Percentiles rank a stretch among this genome's conserved stretches.
Evolutionary conservation across 306 rosid species (phyloP).

Genomic region (Malus sieversii): DNA sequence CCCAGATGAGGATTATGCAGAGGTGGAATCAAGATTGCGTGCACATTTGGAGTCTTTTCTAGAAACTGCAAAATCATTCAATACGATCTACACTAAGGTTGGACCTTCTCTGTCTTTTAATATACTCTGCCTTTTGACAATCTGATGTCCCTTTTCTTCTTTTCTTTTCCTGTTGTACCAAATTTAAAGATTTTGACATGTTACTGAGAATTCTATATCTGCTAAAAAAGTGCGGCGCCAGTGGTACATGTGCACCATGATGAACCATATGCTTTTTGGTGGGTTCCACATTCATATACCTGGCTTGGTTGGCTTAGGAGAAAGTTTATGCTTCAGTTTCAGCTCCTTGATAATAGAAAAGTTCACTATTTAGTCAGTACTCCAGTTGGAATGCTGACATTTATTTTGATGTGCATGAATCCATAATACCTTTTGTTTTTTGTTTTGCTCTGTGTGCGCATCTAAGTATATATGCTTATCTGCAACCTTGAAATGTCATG

Average conservation of each 20-base stretch:
- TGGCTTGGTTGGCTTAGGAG: background rate
- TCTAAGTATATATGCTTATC: background rate
- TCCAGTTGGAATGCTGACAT: background rate
- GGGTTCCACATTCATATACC: background rate
- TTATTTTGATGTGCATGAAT: background rate
- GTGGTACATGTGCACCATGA: background rate
- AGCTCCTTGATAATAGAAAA: background rate
- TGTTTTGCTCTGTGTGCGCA: background rate
- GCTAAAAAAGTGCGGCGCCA: background rate
- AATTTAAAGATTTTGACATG: background rate
- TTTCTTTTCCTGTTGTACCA: background rate
- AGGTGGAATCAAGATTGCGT: constrained; percentile 81
- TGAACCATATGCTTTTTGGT: background rate
- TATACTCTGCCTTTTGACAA: background rate
- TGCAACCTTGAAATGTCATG: background rate
- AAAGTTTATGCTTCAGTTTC: background rate
- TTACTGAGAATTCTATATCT: background rate
- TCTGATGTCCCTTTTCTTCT: background rate
- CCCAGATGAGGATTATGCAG: constrained; percentile 85
- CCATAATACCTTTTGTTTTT: background rate
- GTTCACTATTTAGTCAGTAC: background rate
- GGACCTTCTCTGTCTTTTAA: constrained; percentile 3
- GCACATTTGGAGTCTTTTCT: constrained; percentile 81
- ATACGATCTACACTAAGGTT: constrained; percentile 87
- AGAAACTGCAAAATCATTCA: constrained; percentile 90